Base-by-base conservation (phyloP, 139 green algal genomes). In the Trebouxia sp. region DNA sequence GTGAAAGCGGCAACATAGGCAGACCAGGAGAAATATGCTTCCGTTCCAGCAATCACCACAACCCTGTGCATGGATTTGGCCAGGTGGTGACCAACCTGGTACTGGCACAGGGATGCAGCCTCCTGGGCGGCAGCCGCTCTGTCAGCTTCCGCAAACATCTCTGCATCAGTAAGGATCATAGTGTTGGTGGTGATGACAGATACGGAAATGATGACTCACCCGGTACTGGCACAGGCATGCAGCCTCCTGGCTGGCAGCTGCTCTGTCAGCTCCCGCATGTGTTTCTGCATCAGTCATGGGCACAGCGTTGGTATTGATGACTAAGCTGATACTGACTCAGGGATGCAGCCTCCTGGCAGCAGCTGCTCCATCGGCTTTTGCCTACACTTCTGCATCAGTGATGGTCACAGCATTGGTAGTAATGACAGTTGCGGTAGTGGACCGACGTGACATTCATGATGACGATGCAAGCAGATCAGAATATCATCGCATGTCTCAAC, bases 11-110 rank as follows among this genome's bases (percentile, higher is more conserved):
- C 24, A 4, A 88, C 53, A 74, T 84, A 92, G 28, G 70, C 84
- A 30, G 77, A 77, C 81, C 87, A 90, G 47, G 72, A 86, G 10
- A 80, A 66, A 81, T 88, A 92, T 3, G 76, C 79, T 41, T 89
- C 81, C 37, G 24, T 53, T 5, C 53, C 30, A n/a, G 38, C 69
- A 14, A 79, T 22, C 12, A 42, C 50, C 30, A 62, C 41, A n/a
- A 45, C 38, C 47, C 56, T 65, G 24, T 45, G 42, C 32, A 74
- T 76, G 15, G 35, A 65, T 10, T 66, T 48, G n/a, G 20, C 22
- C 28, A 79, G 74, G n/a, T 51, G 41, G 32, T 76, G 24, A 45
- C 26, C 55, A 14, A 41, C 66, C 53, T 66, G 48, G 79, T 48
- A 80, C 43, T 12, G 37, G 66, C 42, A 51, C 17, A 77, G 42